phyloP scores from a whole-genome alignment of 345 rosid species.

The Populus pruinosa region DNA sequence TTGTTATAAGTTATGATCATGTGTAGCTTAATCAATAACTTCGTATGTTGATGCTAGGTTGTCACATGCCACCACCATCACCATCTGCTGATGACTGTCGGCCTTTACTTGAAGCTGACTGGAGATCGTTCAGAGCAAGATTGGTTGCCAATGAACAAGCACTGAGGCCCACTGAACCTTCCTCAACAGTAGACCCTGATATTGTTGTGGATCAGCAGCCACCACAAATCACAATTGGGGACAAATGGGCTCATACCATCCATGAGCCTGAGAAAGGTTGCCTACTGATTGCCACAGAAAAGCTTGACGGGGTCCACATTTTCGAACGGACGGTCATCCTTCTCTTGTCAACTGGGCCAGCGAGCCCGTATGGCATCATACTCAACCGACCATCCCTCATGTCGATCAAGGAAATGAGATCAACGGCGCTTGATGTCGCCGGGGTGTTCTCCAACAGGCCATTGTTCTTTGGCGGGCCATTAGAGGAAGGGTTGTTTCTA shows the following conservation, averaged over 20 bases:
- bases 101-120: constrained; percentile 42
- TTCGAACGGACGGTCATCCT: constrained; percentile 33
- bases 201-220: constrained; percentile 27
- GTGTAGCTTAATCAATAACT: neutral
- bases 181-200: constrained; percentile 37
- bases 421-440: neutral
- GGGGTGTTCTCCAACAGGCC: constrained; percentile 22
- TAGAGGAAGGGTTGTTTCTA: constrained; percentile 29
- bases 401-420: constrained; percentile 34
- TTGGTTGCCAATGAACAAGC: constrained; percentile 56
- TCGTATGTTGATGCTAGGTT: constrained; percentile 42
- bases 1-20: no score
- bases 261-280: constrained; percentile 33
- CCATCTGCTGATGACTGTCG: constrained; percentile 38
- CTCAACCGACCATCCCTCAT: constrained; percentile 31
- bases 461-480: constrained; percentile 29
- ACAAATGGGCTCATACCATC: constrained; percentile 32
- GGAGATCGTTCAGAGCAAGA: constrained; percentile 81
- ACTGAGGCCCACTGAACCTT: constrained; percentile 29
- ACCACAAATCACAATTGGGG: constrained; percentile 21
- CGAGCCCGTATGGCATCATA: constrained; percentile 27
- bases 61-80: constrained; percentile 45
- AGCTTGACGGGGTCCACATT: constrained; percentile 34
- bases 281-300: constrained; percentile 30
- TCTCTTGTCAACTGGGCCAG: constrained; percentile 23